These are phyloP conservation scores for Leccinum boreale DNA, from an alignment of 768 basidiomycete genomes.

Conservation along the genomic window DNA sequence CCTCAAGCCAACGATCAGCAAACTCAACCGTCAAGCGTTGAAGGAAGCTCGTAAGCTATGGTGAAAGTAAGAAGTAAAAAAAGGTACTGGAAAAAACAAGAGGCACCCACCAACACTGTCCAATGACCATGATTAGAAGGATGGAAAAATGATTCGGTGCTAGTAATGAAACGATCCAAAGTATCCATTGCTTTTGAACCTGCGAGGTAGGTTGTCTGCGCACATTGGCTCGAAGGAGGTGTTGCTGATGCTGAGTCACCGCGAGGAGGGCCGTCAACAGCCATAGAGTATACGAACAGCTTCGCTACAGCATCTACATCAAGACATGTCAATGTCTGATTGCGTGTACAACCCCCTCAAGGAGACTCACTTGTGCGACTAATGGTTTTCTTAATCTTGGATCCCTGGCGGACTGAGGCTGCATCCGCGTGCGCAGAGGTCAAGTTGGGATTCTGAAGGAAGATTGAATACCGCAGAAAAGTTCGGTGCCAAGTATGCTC, in stretches of 20 bases:
- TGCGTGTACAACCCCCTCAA: neutral
- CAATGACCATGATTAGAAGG: conserved; percentile 89
- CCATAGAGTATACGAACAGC: conserved; percentile 86
- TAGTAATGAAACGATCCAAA: conserved; percentile 83
- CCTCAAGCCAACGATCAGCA: conserved; percentile 73
- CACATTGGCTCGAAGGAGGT: conserved; percentile 53
- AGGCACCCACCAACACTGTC: conserved; percentile 42
- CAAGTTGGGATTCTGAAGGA: conserved; percentile 52
- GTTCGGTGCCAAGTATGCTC: conserved; percentile 11
- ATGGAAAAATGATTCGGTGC: conserved; percentile 93
- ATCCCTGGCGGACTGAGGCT: conserved; percentile 49
- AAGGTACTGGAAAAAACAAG: neutral
- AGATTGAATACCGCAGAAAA: neutral
- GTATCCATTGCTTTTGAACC: conserved; percentile 89
- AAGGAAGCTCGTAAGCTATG: conserved; percentile 77
- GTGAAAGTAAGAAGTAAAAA: conserved; percentile 16
- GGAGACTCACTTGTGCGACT: conserved; percentile 53
- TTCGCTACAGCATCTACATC: conserved; percentile 71
- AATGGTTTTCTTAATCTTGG: conserved; percentile 66
- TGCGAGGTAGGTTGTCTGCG: conserved; percentile 57
- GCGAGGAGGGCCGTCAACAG: conserved; percentile 69
- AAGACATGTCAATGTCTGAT: neutral
- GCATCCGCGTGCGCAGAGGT: conserved; percentile 72
- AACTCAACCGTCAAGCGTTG: conserved; percentile 76
- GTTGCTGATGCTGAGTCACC: conserved; percentile 50